Conservation (phyloP, 164 flowering plant genomes). For the Chloranthus sessilifolius region DNA sequence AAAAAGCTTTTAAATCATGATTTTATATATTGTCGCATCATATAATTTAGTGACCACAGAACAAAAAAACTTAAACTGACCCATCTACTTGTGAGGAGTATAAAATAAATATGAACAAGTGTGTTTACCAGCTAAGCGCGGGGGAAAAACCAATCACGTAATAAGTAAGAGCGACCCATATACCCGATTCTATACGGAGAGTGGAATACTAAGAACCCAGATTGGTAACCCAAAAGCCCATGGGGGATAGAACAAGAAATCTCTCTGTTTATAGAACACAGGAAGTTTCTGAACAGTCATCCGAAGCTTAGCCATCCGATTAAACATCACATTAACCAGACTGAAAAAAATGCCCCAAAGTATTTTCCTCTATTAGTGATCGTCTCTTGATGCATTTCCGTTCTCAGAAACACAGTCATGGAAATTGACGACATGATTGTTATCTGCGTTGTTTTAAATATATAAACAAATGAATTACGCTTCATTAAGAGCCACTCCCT, state of each 20-base stretch:
- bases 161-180: constrained; percentile 44
- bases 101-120: too few species aligned
- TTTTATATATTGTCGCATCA: too few species aligned
- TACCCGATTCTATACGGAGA: constrained; percentile 45
- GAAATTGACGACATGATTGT: constrained; percentile 40
- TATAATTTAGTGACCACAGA: too few species aligned
- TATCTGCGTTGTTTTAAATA: constrained; percentile 46
- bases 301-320: constrained; percentile 50
- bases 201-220: constrained; percentile 41
- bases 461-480: constrained; percentile 41
- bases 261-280: constrained; percentile 54
- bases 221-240: constrained; percentile 58
- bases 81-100: too few species aligned
- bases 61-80: too few species aligned
- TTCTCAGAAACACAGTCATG: constrained; percentile 43
- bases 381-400: constrained; percentile 31
- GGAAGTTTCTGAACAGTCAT: constrained; percentile 44
- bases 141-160: constrained; percentile 50
- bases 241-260: constrained; percentile 43
- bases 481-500: constrained; percentile 44
- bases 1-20: too few species aligned
- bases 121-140: constrained; percentile 27
- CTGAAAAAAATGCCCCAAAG: constrained; percentile 49
- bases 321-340: constrained; percentile 48
- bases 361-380: constrained; percentile 34